Conservation (phyloP, 768 basidiomycete genomes). For the Termitomyces sp. region DNA sequence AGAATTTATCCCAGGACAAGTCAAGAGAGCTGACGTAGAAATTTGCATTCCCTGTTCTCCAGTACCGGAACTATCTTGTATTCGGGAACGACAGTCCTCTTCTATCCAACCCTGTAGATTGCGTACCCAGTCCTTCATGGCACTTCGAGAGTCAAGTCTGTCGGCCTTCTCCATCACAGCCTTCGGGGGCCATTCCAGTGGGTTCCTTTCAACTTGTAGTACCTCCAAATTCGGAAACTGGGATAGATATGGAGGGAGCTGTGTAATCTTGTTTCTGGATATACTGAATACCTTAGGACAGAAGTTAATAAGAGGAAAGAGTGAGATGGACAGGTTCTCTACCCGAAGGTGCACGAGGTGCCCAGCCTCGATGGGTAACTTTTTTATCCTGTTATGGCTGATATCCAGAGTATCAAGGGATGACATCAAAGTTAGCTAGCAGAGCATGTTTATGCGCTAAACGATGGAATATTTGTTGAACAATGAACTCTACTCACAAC, state of each 20-base stretch:
- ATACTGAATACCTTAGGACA: constrained; percentile 72
- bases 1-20: constrained; percentile 1
- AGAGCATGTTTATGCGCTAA: constrained; percentile 4
- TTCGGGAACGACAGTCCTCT: constrained; percentile 34
- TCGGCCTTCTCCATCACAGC: constrained; percentile 41
- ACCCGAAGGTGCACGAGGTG: constrained; percentile 73
- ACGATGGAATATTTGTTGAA: constrained; percentile 2
- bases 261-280: constrained; percentile 77
- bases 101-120: constrained; percentile 75
- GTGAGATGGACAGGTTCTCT: constrained; percentile 15
- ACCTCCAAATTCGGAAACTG: constrained; percentile 71
- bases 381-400: constrained; percentile 84
- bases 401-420: constrained; percentile 93
- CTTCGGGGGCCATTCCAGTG: constrained; percentile 88
- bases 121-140: constrained; percentile 68
- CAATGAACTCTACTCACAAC: constrained; percentile 54
- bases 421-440: constrained; percentile 75
- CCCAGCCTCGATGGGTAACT: constrained; percentile 76
- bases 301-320: background rate
- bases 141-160: constrained; percentile 39
- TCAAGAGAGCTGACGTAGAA: constrained; percentile 26
- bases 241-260: constrained; percentile 73
- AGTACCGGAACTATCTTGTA: constrained; percentile 46
- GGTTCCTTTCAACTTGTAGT: constrained; percentile 86
- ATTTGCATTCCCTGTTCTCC: constrained; percentile 42